Conservation (phyloP, 768 basidiomycete genomes). For the Russula dissimulans region DNA sequence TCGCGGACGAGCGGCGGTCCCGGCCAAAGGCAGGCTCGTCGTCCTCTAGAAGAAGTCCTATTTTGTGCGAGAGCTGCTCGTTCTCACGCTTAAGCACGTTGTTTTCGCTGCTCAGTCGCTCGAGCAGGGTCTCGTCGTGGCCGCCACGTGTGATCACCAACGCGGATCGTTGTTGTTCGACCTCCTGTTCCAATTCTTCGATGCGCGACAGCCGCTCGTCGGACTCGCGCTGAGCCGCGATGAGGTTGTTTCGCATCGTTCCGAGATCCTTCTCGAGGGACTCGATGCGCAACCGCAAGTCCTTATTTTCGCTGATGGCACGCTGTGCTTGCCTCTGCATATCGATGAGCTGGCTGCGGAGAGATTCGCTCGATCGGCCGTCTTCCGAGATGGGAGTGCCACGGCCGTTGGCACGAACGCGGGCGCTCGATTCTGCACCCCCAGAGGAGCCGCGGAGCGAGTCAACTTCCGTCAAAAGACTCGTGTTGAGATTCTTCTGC, state of each 20-base stretch:
- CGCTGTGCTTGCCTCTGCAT: slow-evolving; percentile 69
- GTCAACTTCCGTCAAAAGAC: slow-evolving; percentile 81
- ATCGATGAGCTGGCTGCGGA: slow-evolving; percentile 67
- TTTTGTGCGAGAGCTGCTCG: slow-evolving; percentile 85
- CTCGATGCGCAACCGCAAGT: slow-evolving; percentile 64
- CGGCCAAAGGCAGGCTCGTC: slow-evolving; percentile 67
- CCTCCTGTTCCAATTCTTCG: slow-evolving; percentile 72
- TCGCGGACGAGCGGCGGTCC: slow-evolving; percentile 49
- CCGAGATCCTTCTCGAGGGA: slow-evolving; percentile 69
- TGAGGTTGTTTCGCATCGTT: slow-evolving; percentile 56
- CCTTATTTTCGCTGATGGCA: slow-evolving; percentile 64
- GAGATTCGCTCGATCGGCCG: slow-evolving; percentile 37
- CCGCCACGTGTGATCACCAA: slow-evolving; percentile 67
- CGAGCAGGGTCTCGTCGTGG: slow-evolving; percentile 65
- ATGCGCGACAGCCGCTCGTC: slow-evolving; percentile 68
- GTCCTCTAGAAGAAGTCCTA: slow-evolving; percentile 78
- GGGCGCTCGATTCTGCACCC: slow-evolving; percentile 40
- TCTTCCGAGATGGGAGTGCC: slow-evolving; percentile 75
- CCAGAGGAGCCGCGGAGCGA: slow-evolving; percentile 48
- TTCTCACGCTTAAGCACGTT: slow-evolving; percentile 72
- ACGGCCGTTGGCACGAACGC: slow-evolving; percentile 59
- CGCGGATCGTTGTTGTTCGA: slow-evolving; percentile 66
- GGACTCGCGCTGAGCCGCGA: slow-evolving; percentile 66
- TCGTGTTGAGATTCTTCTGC: slow-evolving; percentile 73
- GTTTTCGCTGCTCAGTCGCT: slow-evolving; percentile 80